These are phyloP conservation scores for Mollisia scopiformis DNA, from an alignment of 2,329 filamentous ascomycete genomes.

Conservation along the genomic window DNA sequence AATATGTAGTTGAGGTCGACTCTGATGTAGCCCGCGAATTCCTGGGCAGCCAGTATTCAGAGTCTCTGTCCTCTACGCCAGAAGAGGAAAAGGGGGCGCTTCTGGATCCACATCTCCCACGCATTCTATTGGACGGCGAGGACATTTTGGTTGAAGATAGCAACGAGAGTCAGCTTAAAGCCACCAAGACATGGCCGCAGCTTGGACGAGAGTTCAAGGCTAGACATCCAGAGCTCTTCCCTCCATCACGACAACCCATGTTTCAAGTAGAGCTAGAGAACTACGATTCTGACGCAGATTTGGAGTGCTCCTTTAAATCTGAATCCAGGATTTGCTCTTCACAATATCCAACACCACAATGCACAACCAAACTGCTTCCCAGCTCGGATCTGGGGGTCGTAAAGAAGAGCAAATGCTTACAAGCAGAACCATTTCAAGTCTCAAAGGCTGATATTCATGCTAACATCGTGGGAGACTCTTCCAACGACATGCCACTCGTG, in stretches of 20 bases:
- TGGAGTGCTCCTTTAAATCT: not conserved
- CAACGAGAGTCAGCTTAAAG: not conserved
- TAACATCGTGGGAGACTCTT: not conserved
- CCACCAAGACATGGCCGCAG: not conserved
- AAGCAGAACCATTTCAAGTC: not conserved
- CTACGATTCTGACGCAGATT: not conserved
- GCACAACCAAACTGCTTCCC: not conserved
- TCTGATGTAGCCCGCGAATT: not conserved
- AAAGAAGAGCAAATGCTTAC: not conserved
- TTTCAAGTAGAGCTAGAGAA: no score
- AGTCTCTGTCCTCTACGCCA: not conserved
- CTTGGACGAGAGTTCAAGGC: not conserved
- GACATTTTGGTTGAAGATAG: not conserved
- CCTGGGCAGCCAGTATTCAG: constrained; percentile 4
- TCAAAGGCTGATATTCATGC: not conserved
- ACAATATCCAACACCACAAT: not conserved
- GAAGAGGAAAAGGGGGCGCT: not conserved
- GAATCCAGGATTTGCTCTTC: not conserved
- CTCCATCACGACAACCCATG: not conserved
- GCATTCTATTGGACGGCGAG: not conserved
- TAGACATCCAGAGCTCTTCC: not conserved
- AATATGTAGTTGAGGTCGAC: not conserved
- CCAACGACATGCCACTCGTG: not conserved
- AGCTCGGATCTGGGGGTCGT: no score
- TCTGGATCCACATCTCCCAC: not conserved